Percentiles rank a stretch among this genome's conserved stretches.
Conservation (phyloP, 192 early-diverging fungal genomes). For the Rhizophagus sp. region DNA sequence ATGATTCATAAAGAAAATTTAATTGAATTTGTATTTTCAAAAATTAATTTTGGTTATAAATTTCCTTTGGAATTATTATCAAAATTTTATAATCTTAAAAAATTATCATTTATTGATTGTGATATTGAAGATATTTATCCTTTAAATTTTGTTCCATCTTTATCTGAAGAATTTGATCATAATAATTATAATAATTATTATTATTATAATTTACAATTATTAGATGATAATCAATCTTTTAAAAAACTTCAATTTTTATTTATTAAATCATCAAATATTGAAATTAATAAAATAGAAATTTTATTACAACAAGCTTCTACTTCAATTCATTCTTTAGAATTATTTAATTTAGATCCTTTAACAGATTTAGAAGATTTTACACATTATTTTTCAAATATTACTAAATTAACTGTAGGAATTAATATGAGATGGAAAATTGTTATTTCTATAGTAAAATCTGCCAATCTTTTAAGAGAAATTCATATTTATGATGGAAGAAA, state of each 20-base stretch:
- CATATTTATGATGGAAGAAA: background rate
- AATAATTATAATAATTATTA: no score
- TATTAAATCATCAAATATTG: background rate
- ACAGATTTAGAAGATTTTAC: background rate
- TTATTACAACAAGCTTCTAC: background rate
- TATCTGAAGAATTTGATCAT: background rate
- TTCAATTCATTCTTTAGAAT: background rate
- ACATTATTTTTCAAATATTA: background rate
- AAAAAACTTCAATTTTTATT: background rate
- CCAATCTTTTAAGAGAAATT: background rate
- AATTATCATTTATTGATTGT: background rate
- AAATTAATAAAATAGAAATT: background rate
- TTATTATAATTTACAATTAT: background rate
- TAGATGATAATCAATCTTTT: background rate
- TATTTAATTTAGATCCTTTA: background rate
- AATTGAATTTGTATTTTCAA: background rate
- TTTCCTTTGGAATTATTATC: background rate
- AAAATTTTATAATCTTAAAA: background rate
- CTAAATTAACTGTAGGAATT: background rate
- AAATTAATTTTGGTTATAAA: background rate
- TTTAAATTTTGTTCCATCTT: background rate
- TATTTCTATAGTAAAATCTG: background rate
- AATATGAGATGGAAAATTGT: background rate
- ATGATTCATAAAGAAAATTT: background rate
- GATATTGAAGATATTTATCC: background rate